Base-by-base conservation (phyloP, 129 eudicot species). In the Lactuca saligna region DNA sequence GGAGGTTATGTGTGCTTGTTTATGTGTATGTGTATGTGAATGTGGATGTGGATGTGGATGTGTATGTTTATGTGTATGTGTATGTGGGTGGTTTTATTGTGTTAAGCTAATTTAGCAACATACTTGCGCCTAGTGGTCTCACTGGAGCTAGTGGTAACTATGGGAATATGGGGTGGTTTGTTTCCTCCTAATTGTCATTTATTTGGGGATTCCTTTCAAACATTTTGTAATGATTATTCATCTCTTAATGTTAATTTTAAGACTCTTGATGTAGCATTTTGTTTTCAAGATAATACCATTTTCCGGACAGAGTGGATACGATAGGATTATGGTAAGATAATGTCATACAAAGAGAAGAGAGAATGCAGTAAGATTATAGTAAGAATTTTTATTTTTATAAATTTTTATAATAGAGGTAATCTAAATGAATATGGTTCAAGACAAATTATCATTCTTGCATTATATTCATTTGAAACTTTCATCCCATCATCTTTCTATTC, bases 111-210 rank as follows among this genome's bases (percentile, higher is more conserved):
- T 63, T 25, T 63, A 57, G 74, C 60, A 71, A 38, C 54, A 42
- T 63, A 71, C 68, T 64, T 85, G 91, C 91, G 73, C 91, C 89
- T 88, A 85, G 91, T 81, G 56, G 84, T 74, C 80, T 85, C 82
- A 55, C 79, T 85, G 61, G 96, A 78, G 96, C 91, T 88, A 88
- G 77, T 85, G 61, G 68, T 70, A 34, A 49, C 10, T 67, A 10
- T 8, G 50, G 14, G 50, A 44, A 44, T 44, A 44, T 44, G 50
- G 50, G 50, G 10, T 44, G n/a, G 15, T 46, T 46, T 46, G 51
- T n/a, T 59, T 59, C 17, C 14, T 72, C 8, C n/a, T 34, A 38
- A 61, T 17, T 61, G 42, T 53, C 61, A 9, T 72, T 61, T 63
- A 53, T 62, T 51, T 50, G 35, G 67, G 68, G 10, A 3, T 32